A percentile compares a stretch with the other conserved stretches of the same genome.
Evolutionary conservation across 208 protist genomes (phyloP).

Genomic region (Crithidia expoeki): DNA sequence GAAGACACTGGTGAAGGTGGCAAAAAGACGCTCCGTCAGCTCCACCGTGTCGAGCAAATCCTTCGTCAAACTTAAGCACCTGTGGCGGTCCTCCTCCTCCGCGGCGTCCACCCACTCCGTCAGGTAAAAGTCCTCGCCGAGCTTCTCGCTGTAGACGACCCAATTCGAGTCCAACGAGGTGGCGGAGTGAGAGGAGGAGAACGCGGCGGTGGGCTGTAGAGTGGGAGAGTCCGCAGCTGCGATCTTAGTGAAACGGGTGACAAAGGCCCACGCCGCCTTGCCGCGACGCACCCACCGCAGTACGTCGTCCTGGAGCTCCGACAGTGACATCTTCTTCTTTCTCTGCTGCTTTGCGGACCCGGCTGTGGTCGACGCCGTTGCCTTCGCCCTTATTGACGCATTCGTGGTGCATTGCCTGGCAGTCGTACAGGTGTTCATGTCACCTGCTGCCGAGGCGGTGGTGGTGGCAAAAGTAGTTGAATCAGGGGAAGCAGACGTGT

Average conservation of each 20-base stretch:
- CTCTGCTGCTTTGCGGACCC: not conserved
- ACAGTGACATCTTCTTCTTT: slow-evolving; percentile 25
- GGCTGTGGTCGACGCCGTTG: not conserved
- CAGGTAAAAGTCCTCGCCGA: slow-evolving; percentile 51
- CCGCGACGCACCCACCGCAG: slow-evolving; percentile 25
- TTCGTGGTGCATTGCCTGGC: not conserved
- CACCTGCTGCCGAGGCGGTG: not conserved
- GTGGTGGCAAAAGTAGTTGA: not conserved
- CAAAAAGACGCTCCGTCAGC: slow-evolving; percentile 54
- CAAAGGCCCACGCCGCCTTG: slow-evolving; percentile 15
- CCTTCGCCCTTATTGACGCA: not conserved
- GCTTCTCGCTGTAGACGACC: slow-evolving; percentile 56
- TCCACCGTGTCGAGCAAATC: slow-evolving; percentile 51
- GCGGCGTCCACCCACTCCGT: slow-evolving; percentile 49
- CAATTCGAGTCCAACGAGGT: not conserved
- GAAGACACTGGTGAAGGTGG: slow-evolving; percentile 55
- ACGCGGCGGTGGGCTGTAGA: not conserved
- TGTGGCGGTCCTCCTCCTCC: slow-evolving; percentile 58
- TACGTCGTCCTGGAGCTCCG: slow-evolving; percentile 15
- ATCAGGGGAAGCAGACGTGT: no score
- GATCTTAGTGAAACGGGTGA: not conserved
- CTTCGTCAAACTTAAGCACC: slow-evolving; percentile 44
- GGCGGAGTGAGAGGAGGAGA: not conserved
- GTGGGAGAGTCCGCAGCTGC: not conserved
- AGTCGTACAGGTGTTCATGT: not conserved